Conservation (phyloP, 495 filamentous ascomycete species). For the Massariosphaeria phaeospora region DNA sequence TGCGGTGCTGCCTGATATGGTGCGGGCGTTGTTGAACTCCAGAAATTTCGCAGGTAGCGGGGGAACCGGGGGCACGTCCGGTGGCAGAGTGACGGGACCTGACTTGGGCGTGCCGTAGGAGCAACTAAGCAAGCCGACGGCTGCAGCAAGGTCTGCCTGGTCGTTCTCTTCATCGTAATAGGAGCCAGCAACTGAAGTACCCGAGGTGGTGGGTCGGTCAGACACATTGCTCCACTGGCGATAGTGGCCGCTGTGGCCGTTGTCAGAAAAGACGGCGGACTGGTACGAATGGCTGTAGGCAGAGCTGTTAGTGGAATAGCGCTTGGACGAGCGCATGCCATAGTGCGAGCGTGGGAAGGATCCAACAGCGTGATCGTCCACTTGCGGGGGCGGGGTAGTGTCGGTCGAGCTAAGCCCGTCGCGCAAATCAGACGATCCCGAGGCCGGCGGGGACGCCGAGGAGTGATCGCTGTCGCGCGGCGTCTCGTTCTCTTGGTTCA, state of each 20-base stretch:
- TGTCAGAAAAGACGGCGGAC: conserved; percentile 55
- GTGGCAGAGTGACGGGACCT: conserved; percentile 61
- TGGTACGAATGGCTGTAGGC: conserved; percentile 81
- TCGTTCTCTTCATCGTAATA: conserved; percentile 61
- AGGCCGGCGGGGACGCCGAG: conserved; percentile 72
- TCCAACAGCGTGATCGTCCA: conserved; percentile 41
- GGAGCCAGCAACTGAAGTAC: conserved; percentile 44
- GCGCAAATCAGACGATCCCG: conserved; percentile 66
- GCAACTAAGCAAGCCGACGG: conserved; percentile 82
- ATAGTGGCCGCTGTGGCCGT: conserved; percentile 44
- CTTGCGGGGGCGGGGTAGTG: conserved; percentile 64
- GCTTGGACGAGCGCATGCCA: conserved; percentile 47
- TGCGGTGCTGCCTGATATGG: conserved; percentile 35
- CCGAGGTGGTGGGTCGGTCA: conserved; percentile 42
- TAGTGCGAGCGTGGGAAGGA: conserved; percentile 33
- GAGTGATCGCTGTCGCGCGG: conserved; percentile 70
- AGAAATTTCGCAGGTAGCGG: conserved; percentile 69
- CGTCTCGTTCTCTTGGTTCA: conserved; percentile 66
- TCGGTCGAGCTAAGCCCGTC: conserved; percentile 65
- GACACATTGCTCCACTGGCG: conserved; percentile 47
- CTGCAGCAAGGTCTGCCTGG: conserved; percentile 66
- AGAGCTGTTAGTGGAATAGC: conserved; percentile 58
- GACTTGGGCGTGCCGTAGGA: conserved; percentile 79
- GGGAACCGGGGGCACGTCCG: conserved; percentile 81
- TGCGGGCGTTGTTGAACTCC: conserved; percentile 45